phyloP scores from a whole-genome alignment of 2,329 filamentous ascomycete genomes.

The Fulvia fulva region DNA sequence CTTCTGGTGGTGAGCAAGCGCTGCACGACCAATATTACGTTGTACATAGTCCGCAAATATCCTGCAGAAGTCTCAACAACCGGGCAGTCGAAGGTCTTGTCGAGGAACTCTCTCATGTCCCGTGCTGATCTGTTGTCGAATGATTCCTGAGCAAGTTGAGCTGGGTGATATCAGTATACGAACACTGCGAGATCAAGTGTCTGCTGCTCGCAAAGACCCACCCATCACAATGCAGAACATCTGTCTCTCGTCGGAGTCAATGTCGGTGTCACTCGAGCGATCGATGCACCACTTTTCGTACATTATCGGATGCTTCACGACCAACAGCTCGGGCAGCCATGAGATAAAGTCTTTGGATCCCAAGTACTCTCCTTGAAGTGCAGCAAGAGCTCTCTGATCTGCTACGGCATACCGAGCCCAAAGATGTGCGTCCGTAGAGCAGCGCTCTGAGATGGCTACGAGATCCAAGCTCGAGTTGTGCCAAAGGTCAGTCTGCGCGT shows the following conservation, averaged over 20 bases:
- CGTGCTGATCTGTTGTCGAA: not conserved
- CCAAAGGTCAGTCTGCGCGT: constrained; percentile 4
- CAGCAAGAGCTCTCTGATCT: constrained; percentile 11
- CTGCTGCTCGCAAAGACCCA: not conserved
- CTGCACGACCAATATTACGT: not conserved
- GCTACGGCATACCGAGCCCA: constrained; percentile 17
- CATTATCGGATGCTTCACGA: constrained; percentile 11
- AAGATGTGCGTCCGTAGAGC: constrained; percentile 6
- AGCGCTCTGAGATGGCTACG: constrained; percentile 5
- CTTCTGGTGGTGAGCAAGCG: not conserved
- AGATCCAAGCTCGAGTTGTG: constrained; percentile 5
- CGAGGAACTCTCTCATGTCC: not conserved
- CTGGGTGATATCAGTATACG: not conserved
- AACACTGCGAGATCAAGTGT: not conserved
- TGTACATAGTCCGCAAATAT: not conserved
- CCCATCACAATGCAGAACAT: constrained; percentile 8
- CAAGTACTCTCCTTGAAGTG: not conserved
- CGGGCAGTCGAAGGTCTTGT: not conserved
- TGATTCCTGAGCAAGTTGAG: not conserved
- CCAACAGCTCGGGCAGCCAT: constrained; percentile 13
- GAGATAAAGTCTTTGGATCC: not conserved
- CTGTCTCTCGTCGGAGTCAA: not conserved
- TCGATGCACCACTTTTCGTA: constrained; percentile 5
- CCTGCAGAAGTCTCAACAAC: not conserved
- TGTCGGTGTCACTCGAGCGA: not conserved